These are phyloP conservation scores for Tritrichomonas foetus DNA, from an alignment of 208 protist genomes.

Conservation along the genomic window DNA sequence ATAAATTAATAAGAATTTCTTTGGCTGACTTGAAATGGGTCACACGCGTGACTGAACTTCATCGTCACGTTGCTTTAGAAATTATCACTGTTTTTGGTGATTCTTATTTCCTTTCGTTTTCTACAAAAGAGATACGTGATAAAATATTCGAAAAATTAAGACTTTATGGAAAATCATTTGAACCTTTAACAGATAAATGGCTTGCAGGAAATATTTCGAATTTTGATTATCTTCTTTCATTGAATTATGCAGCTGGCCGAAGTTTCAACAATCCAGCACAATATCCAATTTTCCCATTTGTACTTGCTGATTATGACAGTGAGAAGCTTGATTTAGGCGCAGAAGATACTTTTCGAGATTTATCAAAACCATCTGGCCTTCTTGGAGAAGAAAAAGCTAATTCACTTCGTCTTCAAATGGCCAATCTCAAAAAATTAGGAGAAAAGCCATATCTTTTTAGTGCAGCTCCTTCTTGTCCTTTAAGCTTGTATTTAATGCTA, in stretches of 20 bases:
- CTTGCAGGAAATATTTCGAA: neutral
- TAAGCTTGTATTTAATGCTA: neutral
- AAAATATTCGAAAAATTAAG: too few relatives aligned
- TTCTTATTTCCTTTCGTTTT: too few relatives aligned
- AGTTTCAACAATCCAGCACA: neutral
- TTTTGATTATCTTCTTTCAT: neutral
- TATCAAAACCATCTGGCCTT: neutral
- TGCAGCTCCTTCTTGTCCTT: neutral
- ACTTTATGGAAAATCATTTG: too few relatives aligned
- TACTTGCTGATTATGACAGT: neutral
- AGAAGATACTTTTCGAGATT: neutral
- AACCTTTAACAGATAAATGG: neutral
- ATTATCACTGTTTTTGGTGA: too few relatives aligned
- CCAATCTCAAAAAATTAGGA: neutral
- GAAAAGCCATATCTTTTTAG: slow-evolving; percentile 67
- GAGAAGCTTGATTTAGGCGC: neutral
- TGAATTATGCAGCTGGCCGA: neutral
- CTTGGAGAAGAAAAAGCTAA: neutral
- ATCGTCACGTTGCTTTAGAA: too few relatives aligned
- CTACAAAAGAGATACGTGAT: too few relatives aligned
- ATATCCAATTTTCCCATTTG: neutral
- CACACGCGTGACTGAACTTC: too few relatives aligned
- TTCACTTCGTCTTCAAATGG: neutral
- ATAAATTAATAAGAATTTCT: too few relatives aligned
- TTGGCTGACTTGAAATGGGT: too few relatives aligned